A percentile compares a stretch with the other conserved stretches of the same genome.
phyloP scores from a whole-genome alignment of 2,329 filamentous ascomycete species.

The Basipetospora sp. region DNA sequence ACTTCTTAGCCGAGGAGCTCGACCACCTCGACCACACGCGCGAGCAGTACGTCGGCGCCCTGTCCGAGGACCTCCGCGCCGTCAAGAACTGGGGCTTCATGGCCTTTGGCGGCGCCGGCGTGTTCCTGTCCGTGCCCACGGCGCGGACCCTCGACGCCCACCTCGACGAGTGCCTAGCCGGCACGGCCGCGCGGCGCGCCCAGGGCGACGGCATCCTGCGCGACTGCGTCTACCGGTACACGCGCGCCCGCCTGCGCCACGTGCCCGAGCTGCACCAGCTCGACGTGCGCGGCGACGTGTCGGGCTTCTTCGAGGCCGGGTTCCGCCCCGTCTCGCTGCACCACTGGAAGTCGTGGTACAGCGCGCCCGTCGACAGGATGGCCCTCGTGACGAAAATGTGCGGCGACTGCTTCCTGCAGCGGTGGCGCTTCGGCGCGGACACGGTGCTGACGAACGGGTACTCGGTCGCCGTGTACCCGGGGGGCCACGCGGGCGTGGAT shows the following conservation, averaged over 20 bases:
- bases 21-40: constrained; percentile 30
- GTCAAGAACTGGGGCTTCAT: constrained; percentile 40
- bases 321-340: constrained; percentile 41
- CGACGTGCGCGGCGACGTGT: constrained; percentile 38
- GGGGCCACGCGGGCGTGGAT: constrained; percentile 24
- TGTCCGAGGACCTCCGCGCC: constrained; percentile 41
- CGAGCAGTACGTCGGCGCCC: constrained; percentile 38
- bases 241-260: constrained; percentile 36
- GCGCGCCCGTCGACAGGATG: constrained; percentile 33
- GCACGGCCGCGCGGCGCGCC: constrained; percentile 6
- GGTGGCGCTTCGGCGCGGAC: constrained; percentile 34
- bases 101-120: constrained; percentile 46
- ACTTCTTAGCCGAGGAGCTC: constrained; percentile 33
- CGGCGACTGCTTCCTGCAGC: constrained; percentile 43
- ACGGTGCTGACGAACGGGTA: constrained; percentile 44
- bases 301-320: constrained; percentile 46
- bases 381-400: constrained; percentile 35
- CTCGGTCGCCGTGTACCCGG: constrained; percentile 35
- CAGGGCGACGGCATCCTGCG: constrained; percentile 42
- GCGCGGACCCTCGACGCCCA: constrained; percentile 30
- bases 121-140: constrained; percentile 41
- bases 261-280: constrained; percentile 43
- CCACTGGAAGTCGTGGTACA: constrained; percentile 50
- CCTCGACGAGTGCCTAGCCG: constrained; percentile 31
- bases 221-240: constrained; percentile 42